Base-by-base conservation (phyloP, 2,329 filamentous ascomycete species). In the Penicillium sp. region DNA sequence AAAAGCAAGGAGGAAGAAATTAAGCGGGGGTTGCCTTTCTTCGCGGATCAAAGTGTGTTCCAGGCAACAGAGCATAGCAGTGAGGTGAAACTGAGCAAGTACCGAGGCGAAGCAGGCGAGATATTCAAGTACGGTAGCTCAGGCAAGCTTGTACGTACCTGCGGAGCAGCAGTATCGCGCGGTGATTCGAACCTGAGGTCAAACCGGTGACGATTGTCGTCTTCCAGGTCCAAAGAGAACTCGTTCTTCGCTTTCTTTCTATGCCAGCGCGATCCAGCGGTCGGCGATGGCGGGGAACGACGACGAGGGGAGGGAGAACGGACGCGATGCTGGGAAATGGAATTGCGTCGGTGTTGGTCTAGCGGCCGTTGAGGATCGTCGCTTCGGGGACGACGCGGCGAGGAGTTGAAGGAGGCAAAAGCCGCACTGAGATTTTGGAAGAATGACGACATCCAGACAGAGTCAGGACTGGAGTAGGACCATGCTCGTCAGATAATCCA, bases 311-410 rank as follows among this genome's bases (percentile, higher is more conserved):
- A 63, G 17, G 39, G 43, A 14, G 58, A 55, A 42, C 17, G 45
- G 14, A 20, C 37, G 41, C 49, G 54, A 41, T 43, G 37, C 42
- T 50, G 15, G 15, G 47, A 38, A 42, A 17, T 25, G n/a, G 57
- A 43, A 50, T 55, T 53, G 47, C 50, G 57, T 37, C 37, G 54
- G 25, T 37, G 53, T 35, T 45, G 52, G 48, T 54, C 56, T 53
- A 53, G 50, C 50, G 56, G 50, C 48, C 31, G 54, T 63, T 55
- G 66, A 54, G 42, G 61, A 60, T 62, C 55, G 54, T 66, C 54
- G 38, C 56, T 47, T 55, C 59, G 59, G 20, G 58, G 63, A 58
- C 59, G 62, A 63, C 58, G 63, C 42, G 64, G 67, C 25, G 66
- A 67, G n/a, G 65, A 51, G n/a, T 43, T 60, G 50, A 59, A 51